Base-by-base conservation (phyloP, 768 basidiomycete genomes). In the Hirschioporus abietinus region DNA sequence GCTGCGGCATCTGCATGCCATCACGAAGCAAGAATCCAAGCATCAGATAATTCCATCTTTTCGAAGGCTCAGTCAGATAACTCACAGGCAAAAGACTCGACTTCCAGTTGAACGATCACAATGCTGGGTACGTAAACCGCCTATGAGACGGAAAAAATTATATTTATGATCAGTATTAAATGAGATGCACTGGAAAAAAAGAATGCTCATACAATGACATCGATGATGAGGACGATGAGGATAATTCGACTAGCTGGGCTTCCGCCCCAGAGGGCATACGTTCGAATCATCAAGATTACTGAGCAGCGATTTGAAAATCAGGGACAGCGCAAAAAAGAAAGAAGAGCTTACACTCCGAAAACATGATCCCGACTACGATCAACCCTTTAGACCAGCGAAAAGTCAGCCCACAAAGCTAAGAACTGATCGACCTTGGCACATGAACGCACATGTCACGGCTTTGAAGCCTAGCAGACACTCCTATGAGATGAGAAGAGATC, bases 231-330 rank as follows among this genome's bases (percentile, higher is more conserved):
- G 25, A 75, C 72, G 18, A 78, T 65, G 10, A 78, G 68, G 7
- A 81, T 73, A 20, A 52, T 52, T 52, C 42, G 42, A 52, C 42
- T 52, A 10, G 71, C 63, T 9, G 76, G 78, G 64, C 72, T 76
- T 20, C 80, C 72, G 68, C 78, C 78, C 79, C 79, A 83, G 25
- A 83, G 76, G 3, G 81, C 82, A 65, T 81, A 80, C 9, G 81
- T 82, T 6, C 81, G 80, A 7, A 82, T 67, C 70, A 80, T 75
- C 10, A 82, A 74, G 34, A 82, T 79, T 6, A 71, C 78, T 82
- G 64, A 4, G 10, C 18, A 26, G 26, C 2, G 27, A n/a, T 23
- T 35, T 2, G 23, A 61, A 2, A 15, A 10, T 52, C 30, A 30
- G 30, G 12, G 42, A 15, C 12, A 52, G 20, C 42, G 12, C 24